These are phyloP conservation scores for Platismatia glauca DNA, from an alignment of 495 filamentous ascomycete genomes.

Conservation along the genomic window DNA sequence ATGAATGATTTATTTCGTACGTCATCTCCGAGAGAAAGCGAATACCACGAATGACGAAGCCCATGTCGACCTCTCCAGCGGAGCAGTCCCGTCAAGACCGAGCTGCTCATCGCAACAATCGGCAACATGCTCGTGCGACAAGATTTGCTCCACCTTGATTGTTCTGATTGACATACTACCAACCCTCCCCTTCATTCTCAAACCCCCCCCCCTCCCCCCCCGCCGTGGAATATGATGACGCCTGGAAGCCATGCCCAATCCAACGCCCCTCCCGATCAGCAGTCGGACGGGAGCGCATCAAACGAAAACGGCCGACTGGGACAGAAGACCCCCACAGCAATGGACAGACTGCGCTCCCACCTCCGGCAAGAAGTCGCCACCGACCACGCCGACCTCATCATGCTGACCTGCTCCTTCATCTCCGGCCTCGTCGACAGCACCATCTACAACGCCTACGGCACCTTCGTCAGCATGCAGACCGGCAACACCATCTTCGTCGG, in stretches of 20 bases:
- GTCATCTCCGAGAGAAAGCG: too few species aligned
- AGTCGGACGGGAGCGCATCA: neutral
- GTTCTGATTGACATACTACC: neutral
- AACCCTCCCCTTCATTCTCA: neutral
- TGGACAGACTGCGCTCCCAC: conserved; percentile 10
- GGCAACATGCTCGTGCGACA: neutral
- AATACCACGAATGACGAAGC: too few species aligned
- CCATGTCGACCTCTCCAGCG: too few species aligned
- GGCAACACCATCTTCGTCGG: conserved; percentile 62
- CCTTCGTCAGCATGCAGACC: conserved; percentile 50
- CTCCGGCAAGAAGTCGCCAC: conserved; percentile 32
- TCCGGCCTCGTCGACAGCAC: conserved; percentile 45
- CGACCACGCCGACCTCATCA: conserved; percentile 33
- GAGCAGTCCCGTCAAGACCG: neutral
- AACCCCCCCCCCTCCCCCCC: neutral
- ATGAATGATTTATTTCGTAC: too few species aligned
- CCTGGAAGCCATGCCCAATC: neutral
- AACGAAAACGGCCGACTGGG: neutral
- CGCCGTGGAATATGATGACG: neutral
- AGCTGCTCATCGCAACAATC: neutral
- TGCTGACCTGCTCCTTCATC: conserved; percentile 41
- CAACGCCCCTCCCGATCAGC: neutral
- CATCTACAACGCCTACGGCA: conserved; percentile 45
- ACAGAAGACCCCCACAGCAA: neutral
- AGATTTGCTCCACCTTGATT: neutral